phyloP scores from a whole-genome alignment of 768 basidiomycete genomes.

The Trichaptum fuscoviolaceum region DNA sequence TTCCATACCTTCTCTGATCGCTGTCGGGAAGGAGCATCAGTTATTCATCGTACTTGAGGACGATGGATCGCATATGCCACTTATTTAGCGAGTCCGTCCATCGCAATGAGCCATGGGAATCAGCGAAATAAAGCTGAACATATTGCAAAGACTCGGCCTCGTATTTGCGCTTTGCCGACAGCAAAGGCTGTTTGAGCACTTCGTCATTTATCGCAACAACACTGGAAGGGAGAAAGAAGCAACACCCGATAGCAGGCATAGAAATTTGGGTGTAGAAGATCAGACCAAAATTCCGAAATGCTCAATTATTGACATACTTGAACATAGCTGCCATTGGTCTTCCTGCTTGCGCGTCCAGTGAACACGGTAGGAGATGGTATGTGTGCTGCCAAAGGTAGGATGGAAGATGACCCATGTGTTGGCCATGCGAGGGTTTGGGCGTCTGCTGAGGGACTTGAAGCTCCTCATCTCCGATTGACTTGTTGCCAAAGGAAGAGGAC shows the following conservation, averaged over 20 bases:
- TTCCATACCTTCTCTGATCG: too few species aligned
- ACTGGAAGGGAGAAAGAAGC: constrained; percentile 29
- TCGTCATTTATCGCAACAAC: constrained; percentile 80
- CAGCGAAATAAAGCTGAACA: constrained; percentile 86
- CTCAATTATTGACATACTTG: constrained; percentile 73
- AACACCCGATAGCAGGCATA: constrained; percentile 3
- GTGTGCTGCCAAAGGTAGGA: constrained; percentile 82
- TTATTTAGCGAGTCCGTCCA: too few species aligned
- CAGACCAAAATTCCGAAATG: constrained; percentile 9
- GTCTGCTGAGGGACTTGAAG: constrained; percentile 30
- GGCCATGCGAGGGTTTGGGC: constrained; percentile 42
- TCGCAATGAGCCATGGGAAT: too few species aligned
- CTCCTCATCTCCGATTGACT: constrained; percentile 55
- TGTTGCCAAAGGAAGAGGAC: constrained; percentile 42
- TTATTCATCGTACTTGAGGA: too few species aligned
- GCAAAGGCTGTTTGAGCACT: constrained; percentile 82
- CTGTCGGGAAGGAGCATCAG: too few species aligned
- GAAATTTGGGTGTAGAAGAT: constrained; percentile 6
- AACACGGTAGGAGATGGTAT: constrained; percentile 81
- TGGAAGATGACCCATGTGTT: constrained; percentile 85
- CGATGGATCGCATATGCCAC: too few species aligned
- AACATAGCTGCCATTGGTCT: constrained; percentile 60
- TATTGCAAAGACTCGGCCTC: constrained; percentile 83
- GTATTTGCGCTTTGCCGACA: constrained; percentile 86
- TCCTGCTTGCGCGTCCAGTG: constrained; percentile 75